Base-by-base conservation (phyloP, 495 filamentous ascomycete species). In the Hypoxylon fuscum region DNA sequence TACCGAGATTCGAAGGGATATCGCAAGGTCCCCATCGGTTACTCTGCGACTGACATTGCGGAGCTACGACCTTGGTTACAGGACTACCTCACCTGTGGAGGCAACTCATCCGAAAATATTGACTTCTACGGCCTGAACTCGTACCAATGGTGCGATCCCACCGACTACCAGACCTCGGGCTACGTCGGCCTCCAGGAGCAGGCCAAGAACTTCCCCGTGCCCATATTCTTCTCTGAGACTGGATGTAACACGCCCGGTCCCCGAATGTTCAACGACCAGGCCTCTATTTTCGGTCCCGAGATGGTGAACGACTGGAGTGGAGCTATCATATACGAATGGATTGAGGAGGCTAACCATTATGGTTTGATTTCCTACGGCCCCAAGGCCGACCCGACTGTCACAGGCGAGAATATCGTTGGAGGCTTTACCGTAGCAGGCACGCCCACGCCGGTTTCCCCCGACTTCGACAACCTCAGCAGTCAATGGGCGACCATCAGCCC, bases 121-220 rank as follows among this genome's bases (percentile, higher is more conserved):
- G 92, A 96, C 69, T 94, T 96, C 76, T 96, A 90, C 72, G 81
- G 85, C 11, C 78, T 96, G 31, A 96, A 96, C 67, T 90, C 91
- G 34, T 96, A 96, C 65, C 88, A 91, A 69, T 96, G 92, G 92
- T 96, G 92, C 64, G 82, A 87, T 51, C 78, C 85, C n/a, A 75
- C 79, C 12, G 78, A 77, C 27, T 93, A 87, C 74, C 50, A 68
- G 20, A 76, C 73, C 7, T 94, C 90, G 17, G 91, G 91, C 53
- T 96, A 96, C 74, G 59, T 74, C 41, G 75, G 79, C 37, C 83
- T 95, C 20, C 79, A 89, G 70, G 74, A 74, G 50, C 69, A 74
- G 27, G 81, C 79, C 46, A 62, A 73, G 37, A 58, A 75, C 62
- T 80, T 81, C 73, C 84, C 86, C 46, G 85, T 96, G 22, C 92